Percentiles rank a stretch among this genome's conserved stretches.
These are phyloP conservation scores for Skeletonema tropicum DNA, from an alignment of 108 stramenopile genomes.

Conservation along the genomic window DNA sequence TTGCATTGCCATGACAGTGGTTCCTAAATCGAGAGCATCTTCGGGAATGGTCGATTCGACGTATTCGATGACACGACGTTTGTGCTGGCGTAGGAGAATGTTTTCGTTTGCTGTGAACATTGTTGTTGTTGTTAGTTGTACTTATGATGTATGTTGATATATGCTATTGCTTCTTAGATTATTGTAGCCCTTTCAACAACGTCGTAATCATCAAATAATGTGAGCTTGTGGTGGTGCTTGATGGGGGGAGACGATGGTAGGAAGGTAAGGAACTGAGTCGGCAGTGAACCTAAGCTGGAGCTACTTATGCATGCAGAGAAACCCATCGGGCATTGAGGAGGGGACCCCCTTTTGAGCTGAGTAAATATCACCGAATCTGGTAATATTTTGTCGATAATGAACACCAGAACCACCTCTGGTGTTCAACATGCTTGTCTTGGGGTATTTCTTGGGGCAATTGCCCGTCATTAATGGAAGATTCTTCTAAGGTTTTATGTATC, in stretches of 20 bases:
- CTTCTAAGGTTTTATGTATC: too few relatives aligned
- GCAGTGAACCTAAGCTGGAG: neutral
- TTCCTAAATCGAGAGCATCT: constrained; percentile 74
- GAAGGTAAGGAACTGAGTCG: neutral
- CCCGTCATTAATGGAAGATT: too few relatives aligned
- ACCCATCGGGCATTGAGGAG: too few relatives aligned
- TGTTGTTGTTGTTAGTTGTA: too few relatives aligned
- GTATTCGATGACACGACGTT: constrained; percentile 73
- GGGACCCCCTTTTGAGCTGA: too few relatives aligned
- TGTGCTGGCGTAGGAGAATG: constrained; percentile 80
- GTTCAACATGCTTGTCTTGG: too few relatives aligned
- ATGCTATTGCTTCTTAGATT: constrained; percentile 43
- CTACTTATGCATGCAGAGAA: too few relatives aligned
- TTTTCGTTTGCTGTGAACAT: constrained; percentile 93
- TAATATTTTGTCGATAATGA: too few relatives aligned
- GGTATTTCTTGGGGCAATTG: too few relatives aligned
- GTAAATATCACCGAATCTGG: too few relatives aligned
- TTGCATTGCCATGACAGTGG: constrained; percentile 89
- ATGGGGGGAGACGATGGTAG: neutral
- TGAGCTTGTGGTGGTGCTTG: neutral
- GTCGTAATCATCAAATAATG: neutral
- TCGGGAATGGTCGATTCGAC: constrained; percentile 83
- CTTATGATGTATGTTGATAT: too few relatives aligned
- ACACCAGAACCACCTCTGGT: too few relatives aligned
- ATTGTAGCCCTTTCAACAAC: neutral